Percentiles rank a stretch among this genome's conserved stretches.
Conservation (phyloP, 1,139 yeast genomes). For the Saccharomyces hybrid region DNA sequence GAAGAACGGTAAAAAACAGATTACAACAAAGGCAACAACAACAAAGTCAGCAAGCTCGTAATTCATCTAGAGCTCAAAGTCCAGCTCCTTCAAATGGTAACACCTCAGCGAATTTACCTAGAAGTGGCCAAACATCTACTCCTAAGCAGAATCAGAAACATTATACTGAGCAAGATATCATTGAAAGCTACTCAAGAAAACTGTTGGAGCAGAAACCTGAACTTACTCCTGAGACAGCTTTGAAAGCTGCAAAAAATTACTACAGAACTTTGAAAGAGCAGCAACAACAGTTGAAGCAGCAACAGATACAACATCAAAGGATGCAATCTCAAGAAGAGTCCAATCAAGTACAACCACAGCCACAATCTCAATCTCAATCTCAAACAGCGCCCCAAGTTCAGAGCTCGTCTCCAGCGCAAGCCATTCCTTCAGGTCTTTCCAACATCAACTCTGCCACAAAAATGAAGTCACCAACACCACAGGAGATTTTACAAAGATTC, state of each 20-base stretch:
- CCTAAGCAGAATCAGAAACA: constrained; percentile 11
- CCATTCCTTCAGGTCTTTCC: neutral
- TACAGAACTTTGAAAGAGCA: constrained; percentile 16
- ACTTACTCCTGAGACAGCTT: constrained; percentile 26
- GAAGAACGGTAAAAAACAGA: constrained; percentile 29
- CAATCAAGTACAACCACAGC: neutral
- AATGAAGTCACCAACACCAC: constrained; percentile 29
- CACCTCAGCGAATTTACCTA: neutral
- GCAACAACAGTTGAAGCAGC: constrained; percentile 8
- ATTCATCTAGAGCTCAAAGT: constrained; percentile 9
- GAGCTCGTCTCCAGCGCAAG: neutral
- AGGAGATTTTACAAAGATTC: constrained; percentile 29
- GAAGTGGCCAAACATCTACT: constrained; percentile 3
- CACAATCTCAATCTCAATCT: constrained; percentile 2
- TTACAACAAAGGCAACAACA: constrained; percentile 23
- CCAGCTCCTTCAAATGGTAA: neutral
- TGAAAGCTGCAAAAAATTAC: constrained; percentile 30
- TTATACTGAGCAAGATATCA: constrained; percentile 26
- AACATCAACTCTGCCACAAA: constrained; percentile 7
- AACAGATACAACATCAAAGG: constrained; percentile 4
- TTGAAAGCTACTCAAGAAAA: constrained; percentile 28
- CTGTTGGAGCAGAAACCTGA: constrained; percentile 28
- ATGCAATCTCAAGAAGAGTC: neutral
- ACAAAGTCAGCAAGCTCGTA: constrained; percentile 16
- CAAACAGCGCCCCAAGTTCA: neutral